Base-by-base conservation (phyloP, 768 basidiomycete species). In the Boletus vinaceobasis region DNA sequence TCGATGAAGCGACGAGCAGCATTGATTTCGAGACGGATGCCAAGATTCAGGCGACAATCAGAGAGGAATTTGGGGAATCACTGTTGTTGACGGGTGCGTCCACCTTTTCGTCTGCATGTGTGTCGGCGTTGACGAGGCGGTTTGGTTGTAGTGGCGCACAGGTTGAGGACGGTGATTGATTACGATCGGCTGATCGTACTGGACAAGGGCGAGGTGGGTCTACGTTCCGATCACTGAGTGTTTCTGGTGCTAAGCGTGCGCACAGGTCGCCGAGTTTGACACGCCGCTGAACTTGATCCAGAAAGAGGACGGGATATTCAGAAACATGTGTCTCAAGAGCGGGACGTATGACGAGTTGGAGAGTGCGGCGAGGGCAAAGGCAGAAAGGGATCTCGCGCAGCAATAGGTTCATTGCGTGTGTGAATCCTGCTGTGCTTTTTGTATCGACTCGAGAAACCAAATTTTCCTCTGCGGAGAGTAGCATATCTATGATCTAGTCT, bases 11-110 rank as follows among this genome's bases (percentile, higher is more conserved):
- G 14, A 92, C 90, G 7, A 90, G 87, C 55, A 90, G 88, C 62
- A 90, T 93, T 53, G 89, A 92, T 65, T 88, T 93, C 62, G 86
- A 83, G 13, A 93, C 93, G 39, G 94, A 95, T 62, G 81, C 88
- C 8, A 93, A 93, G 73, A 96, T 96, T 52, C 93, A 96, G 66
- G 76, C 82, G 31, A 88, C 93, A 1, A 94, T 97, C 44, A 77
- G 93, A 7, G 86, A 88, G 60, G 90, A 96, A 63, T 96, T 96
- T 66, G 82, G 76, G 7, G 78, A 83, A 40, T 88, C 86, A 8
- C 73, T 93, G 39, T 69, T 93, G 42, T 67, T 94, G 45, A 91
- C 88, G 5, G 80, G 88, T 87, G 60, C 10, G 81, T 73, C 5
- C 6, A 5, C 27, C n/a, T 7, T 19, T 21, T 7, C n/a, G 15